Evolutionary conservation across 163 green algal species (phyloP).

Genomic region (Scenedesmus sp.): DNA sequence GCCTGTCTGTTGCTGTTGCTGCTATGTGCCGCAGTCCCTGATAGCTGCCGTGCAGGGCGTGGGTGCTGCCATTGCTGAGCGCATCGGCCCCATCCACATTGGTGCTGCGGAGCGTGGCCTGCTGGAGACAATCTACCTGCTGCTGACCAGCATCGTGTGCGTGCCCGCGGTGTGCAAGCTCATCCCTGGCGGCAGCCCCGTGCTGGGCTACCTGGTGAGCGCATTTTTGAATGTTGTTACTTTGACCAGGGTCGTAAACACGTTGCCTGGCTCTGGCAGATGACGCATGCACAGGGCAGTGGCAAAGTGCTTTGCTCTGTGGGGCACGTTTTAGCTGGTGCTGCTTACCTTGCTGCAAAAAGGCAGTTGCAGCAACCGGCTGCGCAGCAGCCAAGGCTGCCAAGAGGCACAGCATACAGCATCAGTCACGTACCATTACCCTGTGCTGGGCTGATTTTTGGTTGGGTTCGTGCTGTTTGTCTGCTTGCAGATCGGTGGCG

Average conservation of each 20-base stretch:
- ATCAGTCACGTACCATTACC: no score
- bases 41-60: slow-evolving; percentile 34
- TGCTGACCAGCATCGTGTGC: slow-evolving; percentile 88
- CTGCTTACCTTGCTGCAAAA: background rate
- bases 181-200: slow-evolving; percentile 88
- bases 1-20: background rate
- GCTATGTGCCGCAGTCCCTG: background rate
- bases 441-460: background rate
- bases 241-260: background rate
- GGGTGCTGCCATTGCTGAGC: slow-evolving; percentile 46
- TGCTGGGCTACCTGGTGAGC: slow-evolving; percentile 96
- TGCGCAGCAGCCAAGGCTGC: no score
- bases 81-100: slow-evolving; percentile 69
- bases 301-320: no score
- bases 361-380: no score
- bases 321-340: no score
- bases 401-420: no score
- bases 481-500: slow-evolving; percentile 81
- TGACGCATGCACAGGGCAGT: no score
- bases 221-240: background rate
- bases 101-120: slow-evolving; percentile 84
- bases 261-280: no score
- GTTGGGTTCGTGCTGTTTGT: background rate
- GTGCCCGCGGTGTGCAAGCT: slow-evolving; percentile 95
- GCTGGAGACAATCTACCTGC: slow-evolving; percentile 94